These are phyloP conservation scores for Rubus parviflorus DNA, from an alignment of 306 rosid species.

Conservation along the genomic window DNA sequence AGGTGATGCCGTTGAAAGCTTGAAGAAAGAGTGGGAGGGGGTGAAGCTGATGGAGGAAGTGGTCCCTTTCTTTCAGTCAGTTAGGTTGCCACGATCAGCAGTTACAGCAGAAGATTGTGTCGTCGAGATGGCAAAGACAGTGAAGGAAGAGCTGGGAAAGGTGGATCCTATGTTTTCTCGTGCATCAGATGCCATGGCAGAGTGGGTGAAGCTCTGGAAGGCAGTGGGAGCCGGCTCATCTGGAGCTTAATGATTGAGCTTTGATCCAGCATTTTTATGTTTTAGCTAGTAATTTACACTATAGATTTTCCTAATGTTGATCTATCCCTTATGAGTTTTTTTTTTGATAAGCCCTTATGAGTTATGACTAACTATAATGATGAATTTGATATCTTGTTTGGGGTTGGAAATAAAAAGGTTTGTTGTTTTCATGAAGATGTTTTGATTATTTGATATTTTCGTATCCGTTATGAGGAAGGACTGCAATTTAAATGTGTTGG, in stretches of 20 bases:
- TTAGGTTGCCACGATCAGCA: constrained; percentile 62
- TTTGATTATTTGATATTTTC: not conserved
- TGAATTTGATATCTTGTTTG: constrained; percentile 18
- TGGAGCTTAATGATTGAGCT: constrained; percentile 13
- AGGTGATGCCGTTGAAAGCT: constrained; percentile 79
- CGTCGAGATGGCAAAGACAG: constrained; percentile 64
- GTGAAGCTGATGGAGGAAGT: constrained; percentile 94
- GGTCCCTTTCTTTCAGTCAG: constrained; percentile 91
- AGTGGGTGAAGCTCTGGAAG: constrained; percentile 90
- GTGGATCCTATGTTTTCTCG: constrained; percentile 65
- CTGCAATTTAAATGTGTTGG: too few relatives aligned
- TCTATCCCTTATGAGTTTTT: not conserved
- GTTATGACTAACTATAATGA: constrained; percentile 7
- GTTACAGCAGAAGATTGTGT: constrained; percentile 73
- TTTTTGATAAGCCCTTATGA: too few relatives aligned
- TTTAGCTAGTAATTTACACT: not conserved
- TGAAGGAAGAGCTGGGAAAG: constrained; percentile 79
- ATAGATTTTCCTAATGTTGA: not conserved
- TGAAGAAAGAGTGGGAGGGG: constrained; percentile 99
- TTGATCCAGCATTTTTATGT: constrained; percentile 16
- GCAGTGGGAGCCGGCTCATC: constrained; percentile 49
- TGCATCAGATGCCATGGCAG: constrained; percentile 83
- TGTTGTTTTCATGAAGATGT: not conserved
- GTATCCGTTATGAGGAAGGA: too few relatives aligned
- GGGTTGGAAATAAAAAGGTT: constrained; percentile 17